These are phyloP conservation scores for Magnolia officinalis DNA, from an alignment of 164 flowering plant genomes.

Conservation along the genomic window DNA sequence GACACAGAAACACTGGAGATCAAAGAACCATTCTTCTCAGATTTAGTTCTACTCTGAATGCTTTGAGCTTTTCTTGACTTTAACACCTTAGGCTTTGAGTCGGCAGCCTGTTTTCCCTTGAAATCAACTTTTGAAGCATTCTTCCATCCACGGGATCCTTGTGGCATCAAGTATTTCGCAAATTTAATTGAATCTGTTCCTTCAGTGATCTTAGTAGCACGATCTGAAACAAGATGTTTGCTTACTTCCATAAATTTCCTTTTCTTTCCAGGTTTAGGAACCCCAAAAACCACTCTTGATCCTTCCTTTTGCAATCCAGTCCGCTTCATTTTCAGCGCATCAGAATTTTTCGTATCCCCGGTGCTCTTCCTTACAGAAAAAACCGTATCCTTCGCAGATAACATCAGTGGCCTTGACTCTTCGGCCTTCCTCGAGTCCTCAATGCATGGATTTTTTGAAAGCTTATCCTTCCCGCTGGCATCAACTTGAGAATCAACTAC, in stretches of 20 bases:
- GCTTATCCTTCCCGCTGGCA: conserved; percentile 37
- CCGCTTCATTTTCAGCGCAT: conserved; percentile 42
- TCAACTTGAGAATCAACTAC: conserved; percentile 29
- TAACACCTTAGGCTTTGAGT: conserved; percentile 44
- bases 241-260: conserved; percentile 97
- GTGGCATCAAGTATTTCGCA: conserved; percentile 57
- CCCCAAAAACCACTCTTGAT: conserved; percentile 74
- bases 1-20: conserved; percentile 24
- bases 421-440: conserved; percentile 39
- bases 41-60: conserved; percentile 30
- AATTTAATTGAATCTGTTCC: conserved; percentile 49
- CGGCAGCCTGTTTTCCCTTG: conserved; percentile 52
- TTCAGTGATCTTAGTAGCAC: conserved; percentile 31
- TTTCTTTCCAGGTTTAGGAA: conserved; percentile 96
- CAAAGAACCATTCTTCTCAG: conserved; percentile 33
- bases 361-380: conserved; percentile 62
- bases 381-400: conserved; percentile 51
- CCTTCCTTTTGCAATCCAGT: conserved; percentile 75
- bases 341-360: conserved; percentile 40
- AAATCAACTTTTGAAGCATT: conserved; percentile 42
- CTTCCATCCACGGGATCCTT: conserved; percentile 57
- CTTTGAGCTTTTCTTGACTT: conserved; percentile 47
- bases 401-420: conserved; percentile 30
- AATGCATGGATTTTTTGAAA: conserved; percentile 19
- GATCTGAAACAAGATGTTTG: conserved; percentile 71